Conservation (phyloP, 179 eudicot genomes). For the Beta macrorhiza region DNA sequence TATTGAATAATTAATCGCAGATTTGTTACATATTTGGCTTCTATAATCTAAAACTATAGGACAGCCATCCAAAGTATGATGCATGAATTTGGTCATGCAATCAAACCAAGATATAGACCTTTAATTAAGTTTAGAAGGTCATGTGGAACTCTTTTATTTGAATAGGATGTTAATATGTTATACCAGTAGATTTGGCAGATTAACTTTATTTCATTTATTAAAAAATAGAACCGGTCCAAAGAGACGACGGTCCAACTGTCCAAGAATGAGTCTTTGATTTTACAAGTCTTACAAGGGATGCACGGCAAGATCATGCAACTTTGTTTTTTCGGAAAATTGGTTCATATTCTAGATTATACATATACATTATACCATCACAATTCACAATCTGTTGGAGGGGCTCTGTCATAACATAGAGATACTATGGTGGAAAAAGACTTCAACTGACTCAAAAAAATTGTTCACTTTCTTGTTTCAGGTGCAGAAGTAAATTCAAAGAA, state of each 20-base stretch:
- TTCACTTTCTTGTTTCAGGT: neutral
- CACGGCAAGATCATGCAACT: constrained; percentile 1
- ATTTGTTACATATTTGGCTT: too few relatives aligned
- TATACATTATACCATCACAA: constrained; percentile 9
- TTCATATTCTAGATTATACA: constrained; percentile 5
- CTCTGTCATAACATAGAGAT: neutral
- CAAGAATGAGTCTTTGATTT: constrained; percentile 4
- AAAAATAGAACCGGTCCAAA: constrained; percentile 17
- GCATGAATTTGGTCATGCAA: neutral
- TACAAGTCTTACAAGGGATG: constrained; percentile 25
- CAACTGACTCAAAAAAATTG: neutral
- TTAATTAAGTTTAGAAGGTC: constrained; percentile 4
- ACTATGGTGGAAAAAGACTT: neutral
- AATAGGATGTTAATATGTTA: neutral
- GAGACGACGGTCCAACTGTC: constrained; percentile 15
- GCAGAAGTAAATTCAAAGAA: neutral
- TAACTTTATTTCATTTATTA: neutral
- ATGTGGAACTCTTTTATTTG: constrained; percentile 19
- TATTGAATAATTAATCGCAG: too few relatives aligned
- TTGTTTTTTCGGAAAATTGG: neutral
- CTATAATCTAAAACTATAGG: too few relatives aligned
- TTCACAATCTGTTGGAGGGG: neutral
- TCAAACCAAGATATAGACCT: neutral
- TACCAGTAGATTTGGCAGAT: neutral
- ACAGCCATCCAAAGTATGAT: neutral